phyloP scores from a whole-genome alignment of 495 filamentous ascomycete genomes.

The Xylaria grammica region DNA sequence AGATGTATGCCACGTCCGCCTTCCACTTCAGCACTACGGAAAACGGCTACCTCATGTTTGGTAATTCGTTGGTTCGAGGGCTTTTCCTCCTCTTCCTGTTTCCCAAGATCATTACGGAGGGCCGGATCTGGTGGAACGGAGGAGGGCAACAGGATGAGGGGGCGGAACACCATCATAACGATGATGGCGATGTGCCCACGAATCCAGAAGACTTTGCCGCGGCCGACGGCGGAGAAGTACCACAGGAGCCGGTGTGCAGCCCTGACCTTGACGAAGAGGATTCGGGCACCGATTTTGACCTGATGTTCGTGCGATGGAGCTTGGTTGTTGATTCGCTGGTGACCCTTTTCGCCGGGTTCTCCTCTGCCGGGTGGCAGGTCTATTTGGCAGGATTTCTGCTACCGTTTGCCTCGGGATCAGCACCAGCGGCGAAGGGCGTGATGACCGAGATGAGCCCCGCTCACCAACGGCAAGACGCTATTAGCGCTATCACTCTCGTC shows the following conservation, averaged over 20 bases:
- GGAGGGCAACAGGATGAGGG: background rate
- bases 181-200: slow-evolving; percentile 31
- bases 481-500: slow-evolving; percentile 61
- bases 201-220: slow-evolving; percentile 46
- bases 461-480: slow-evolving; percentile 54
- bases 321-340: slow-evolving; percentile 57
- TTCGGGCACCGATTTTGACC: slow-evolving; percentile 52
- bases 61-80: slow-evolving; percentile 57
- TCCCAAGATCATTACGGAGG: slow-evolving; percentile 56
- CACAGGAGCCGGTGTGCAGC: slow-evolving; percentile 47
- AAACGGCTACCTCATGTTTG: slow-evolving; percentile 60
- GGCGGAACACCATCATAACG: slow-evolving; percentile 1
- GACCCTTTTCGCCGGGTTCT: slow-evolving; percentile 57
- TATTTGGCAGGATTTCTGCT: slow-evolving; percentile 55
- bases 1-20: slow-evolving; percentile 59
- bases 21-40: slow-evolving; percentile 59
- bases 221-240: slow-evolving; percentile 45
- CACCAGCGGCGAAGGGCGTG: slow-evolving; percentile 61
- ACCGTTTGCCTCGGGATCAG: slow-evolving; percentile 60
- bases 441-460: slow-evolving; percentile 60
- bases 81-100: slow-evolving; percentile 60
- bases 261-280: slow-evolving; percentile 34
- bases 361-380: slow-evolving; percentile 58
- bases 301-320: slow-evolving; percentile 59
- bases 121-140: slow-evolving; percentile 50